Percentiles rank a stretch among this genome's conserved stretches.
phyloP scores from a whole-genome alignment of 108 stramenopile genomes.

The Fragilariopsis cylindrus region DNA sequence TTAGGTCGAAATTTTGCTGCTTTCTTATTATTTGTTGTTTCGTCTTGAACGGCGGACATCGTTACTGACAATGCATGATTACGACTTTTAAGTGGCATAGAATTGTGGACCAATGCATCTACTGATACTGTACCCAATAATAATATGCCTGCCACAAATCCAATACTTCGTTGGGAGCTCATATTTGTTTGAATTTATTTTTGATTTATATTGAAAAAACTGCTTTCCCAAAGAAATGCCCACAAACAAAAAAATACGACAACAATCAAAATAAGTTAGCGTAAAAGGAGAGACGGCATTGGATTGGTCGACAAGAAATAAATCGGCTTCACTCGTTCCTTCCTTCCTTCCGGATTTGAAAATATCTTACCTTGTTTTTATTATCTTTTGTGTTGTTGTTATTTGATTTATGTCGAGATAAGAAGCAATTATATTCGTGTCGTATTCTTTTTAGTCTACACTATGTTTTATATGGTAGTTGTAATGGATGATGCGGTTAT shows the following conservation, averaged over 20 bases:
- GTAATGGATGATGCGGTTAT: no score
- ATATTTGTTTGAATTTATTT: neutral
- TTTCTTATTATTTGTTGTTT: neutral
- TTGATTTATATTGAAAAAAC: neutral
- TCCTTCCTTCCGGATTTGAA: no score
- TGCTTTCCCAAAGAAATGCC: neutral
- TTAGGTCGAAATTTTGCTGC: conserved; percentile 44
- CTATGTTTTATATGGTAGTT: no score
- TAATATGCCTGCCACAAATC: conserved; percentile 22
- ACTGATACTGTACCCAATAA: conserved; percentile 20
- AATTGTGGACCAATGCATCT: conserved; percentile 23
- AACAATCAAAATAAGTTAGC: no score
- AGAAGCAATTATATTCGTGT: no score
- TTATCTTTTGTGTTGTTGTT: neutral
- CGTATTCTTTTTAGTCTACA: no score
- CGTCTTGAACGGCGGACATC: conserved; percentile 38
- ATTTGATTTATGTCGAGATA: neutral
- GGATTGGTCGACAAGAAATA: neutral
- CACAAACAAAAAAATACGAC: neutral
- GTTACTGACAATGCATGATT: conserved; percentile 13
- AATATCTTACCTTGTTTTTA: neutral
- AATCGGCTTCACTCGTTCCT: neutral
- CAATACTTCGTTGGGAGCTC: conserved; percentile 2
- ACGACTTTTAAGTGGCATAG: conserved; percentile 14
- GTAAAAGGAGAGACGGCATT: no score